Evolutionary conservation across 257 asterid species (phyloP).

Genomic region (Solanum etuberosum): DNA sequence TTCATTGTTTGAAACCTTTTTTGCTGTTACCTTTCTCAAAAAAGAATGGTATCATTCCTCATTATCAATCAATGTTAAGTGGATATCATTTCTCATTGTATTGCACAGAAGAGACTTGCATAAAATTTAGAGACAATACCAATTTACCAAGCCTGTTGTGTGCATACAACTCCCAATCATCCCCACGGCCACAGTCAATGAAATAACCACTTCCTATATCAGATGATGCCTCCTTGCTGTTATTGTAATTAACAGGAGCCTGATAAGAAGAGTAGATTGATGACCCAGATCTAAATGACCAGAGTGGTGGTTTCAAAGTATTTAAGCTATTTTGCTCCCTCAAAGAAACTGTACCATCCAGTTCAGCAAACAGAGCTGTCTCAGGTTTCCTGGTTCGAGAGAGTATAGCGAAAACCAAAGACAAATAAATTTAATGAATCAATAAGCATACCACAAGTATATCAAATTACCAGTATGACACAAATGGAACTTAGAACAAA

Average conservation of each 20-base stretch:
- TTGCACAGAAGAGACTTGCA: background rate
- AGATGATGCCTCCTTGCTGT: slow-evolving; percentile 38
- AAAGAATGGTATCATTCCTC: background rate
- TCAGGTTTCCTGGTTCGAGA: slow-evolving; percentile 39
- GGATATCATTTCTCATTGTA: background rate
- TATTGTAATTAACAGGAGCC: slow-evolving; percentile 29
- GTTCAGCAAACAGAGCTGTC: slow-evolving; percentile 71
- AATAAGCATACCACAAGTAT: background rate
- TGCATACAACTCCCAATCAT: slow-evolving; percentile 79
- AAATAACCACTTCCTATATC: slow-evolving; percentile 49
- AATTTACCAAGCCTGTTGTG: slow-evolving; percentile 68
- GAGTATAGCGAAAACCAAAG: background rate
- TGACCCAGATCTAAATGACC: slow-evolving; percentile 85
- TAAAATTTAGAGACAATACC: slow-evolving; percentile 26
- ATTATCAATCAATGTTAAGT: background rate
- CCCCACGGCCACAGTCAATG: slow-evolving; percentile 87
- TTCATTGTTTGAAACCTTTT: background rate
- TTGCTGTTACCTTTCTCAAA: background rate
- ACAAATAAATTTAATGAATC: background rate
- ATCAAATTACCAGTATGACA: background rate
- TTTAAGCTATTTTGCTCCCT: slow-evolving; percentile 36
- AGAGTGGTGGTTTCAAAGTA: slow-evolving; percentile 56
- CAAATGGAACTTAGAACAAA: background rate
- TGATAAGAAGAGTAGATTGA: slow-evolving; percentile 83
- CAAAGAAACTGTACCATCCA: slow-evolving; percentile 73